Evolutionary conservation across 2,329 filamentous ascomycete genomes (phyloP).

Genomic region (Madurella fahalii): DNA sequence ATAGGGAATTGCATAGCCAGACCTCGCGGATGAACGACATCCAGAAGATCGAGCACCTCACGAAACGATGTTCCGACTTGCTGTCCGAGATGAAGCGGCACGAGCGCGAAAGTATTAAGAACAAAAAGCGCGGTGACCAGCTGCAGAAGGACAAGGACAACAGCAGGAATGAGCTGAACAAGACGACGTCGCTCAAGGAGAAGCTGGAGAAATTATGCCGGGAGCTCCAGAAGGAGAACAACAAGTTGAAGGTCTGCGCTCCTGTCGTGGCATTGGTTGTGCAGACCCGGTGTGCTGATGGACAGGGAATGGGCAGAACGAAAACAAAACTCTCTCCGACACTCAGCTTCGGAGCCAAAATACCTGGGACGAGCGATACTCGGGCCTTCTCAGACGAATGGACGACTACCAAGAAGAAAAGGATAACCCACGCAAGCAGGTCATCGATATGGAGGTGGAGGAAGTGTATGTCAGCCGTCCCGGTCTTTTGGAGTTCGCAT

Average conservation of each 20-base stretch:
- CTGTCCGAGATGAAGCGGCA: constrained; percentile 92
- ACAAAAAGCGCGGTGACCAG: constrained; percentile 90
- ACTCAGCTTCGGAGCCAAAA: constrained; percentile 77
- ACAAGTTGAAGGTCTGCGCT: constrained; percentile 78
- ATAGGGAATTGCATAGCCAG: constrained; percentile 81
- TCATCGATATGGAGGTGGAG: constrained; percentile 81
- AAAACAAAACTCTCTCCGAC: constrained; percentile 88
- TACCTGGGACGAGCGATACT: constrained; percentile 80
- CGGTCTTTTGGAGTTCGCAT: constrained; percentile 13
- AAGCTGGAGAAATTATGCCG: constrained; percentile 95
- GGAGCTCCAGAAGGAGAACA: constrained; percentile 94
- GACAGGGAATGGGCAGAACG: constrained; percentile 56
- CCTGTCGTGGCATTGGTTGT: not conserved
- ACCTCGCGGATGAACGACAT: constrained; percentile 89
- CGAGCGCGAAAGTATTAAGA: constrained; percentile 90
- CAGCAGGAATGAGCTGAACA: constrained; percentile 80
- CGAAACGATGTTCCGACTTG: constrained; percentile 86
- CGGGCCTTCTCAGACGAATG: constrained; percentile 74
- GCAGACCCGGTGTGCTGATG: constrained; percentile 12
- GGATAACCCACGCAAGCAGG: constrained; percentile 74
- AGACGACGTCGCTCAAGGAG: constrained; percentile 86
- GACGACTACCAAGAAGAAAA: constrained; percentile 86
- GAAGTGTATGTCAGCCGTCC: constrained; percentile 62
- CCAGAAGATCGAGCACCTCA: constrained; percentile 84
- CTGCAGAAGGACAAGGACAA: constrained; percentile 96